Percentiles rank a stretch among this genome's conserved stretches.
phyloP scores from a whole-genome alignment of 345 rosid species.

The Turnera subulata region DNA sequence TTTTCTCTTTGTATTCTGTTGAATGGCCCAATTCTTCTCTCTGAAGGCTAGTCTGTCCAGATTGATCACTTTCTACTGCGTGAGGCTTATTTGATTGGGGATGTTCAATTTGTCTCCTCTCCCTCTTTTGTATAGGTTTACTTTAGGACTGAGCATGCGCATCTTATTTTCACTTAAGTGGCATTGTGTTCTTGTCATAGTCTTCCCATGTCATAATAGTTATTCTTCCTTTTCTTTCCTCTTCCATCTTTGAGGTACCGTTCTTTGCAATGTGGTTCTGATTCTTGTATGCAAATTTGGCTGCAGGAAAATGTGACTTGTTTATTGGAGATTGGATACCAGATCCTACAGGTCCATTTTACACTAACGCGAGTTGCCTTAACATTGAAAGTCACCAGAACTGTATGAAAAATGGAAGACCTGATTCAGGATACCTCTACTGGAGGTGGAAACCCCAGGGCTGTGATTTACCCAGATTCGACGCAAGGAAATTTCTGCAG shows the following conservation, averaged over 20 bases:
- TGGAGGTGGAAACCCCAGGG: constrained; percentile 30
- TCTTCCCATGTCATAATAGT: too few species aligned
- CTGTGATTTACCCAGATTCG: constrained; percentile 23
- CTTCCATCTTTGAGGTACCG: neutral
- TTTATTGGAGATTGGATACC: constrained; percentile 28
- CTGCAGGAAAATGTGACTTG: constrained; percentile 29
- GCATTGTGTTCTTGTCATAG: too few species aligned
- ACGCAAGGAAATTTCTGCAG: constrained; percentile 18
- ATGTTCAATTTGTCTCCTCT: too few species aligned
- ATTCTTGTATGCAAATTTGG: neutral
- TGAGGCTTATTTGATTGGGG: too few species aligned
- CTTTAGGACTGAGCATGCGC: too few species aligned
- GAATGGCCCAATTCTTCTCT: too few species aligned
- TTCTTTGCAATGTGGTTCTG: neutral
- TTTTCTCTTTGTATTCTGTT: too few species aligned
- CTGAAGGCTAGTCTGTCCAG: too few species aligned
- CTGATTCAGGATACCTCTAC: constrained; percentile 29
- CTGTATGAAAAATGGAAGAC: constrained; percentile 33
- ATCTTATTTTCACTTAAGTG: too few species aligned
- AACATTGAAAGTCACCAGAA: constrained; percentile 25
- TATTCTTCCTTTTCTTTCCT: too few species aligned
- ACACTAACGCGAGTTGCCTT: constrained; percentile 21
- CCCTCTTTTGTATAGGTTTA: too few species aligned
- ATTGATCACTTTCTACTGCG: too few species aligned
- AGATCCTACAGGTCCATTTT: constrained; percentile 24